Conservation (phyloP, 1,139 yeast species). For the Pichia sp. region DNA sequence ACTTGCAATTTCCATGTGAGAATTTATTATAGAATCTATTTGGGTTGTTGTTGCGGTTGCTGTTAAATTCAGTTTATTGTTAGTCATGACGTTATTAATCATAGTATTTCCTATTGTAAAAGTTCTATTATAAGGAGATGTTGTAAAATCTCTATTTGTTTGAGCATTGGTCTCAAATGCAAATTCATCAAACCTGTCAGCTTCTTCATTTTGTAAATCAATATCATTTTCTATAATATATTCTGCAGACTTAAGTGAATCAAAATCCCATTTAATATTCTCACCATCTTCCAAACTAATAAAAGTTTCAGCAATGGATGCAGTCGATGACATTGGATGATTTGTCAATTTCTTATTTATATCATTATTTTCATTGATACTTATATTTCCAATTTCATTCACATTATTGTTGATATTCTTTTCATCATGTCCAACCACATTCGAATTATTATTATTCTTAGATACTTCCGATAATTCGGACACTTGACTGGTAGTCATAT, state of each 20-base stretch:
- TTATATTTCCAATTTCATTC: too few relatives aligned
- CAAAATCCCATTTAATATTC: slow-evolving; percentile 78
- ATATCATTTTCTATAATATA: slow-evolving; percentile 61
- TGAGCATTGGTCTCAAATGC: slow-evolving; percentile 30
- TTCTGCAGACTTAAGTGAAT: slow-evolving; percentile 65
- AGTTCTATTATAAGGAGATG: slow-evolving; percentile 16
- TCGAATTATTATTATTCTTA: slow-evolving; percentile 25
- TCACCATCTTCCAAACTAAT: slow-evolving; percentile 14
- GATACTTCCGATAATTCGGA: slow-evolving; percentile 29
- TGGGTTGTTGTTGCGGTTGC: slow-evolving; percentile 12
- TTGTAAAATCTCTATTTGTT: slow-evolving; percentile 20
- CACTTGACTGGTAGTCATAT: slow-evolving; percentile 36
- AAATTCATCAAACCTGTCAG: slow-evolving; percentile 10
- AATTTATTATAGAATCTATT: slow-evolving; percentile 12
- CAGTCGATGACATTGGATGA: slow-evolving; percentile 2
- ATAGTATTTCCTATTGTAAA: slow-evolving; percentile 22
- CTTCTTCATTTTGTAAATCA: slow-evolving; percentile 26
- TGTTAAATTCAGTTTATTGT: slow-evolving; percentile 5
- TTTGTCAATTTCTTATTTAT: background rate
- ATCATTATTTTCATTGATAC: too few relatives aligned
- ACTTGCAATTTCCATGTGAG: slow-evolving; percentile 13
- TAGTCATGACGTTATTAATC: slow-evolving; percentile 7
- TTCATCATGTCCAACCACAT: too few relatives aligned
- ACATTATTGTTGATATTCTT: background rate
- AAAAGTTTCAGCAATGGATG: slow-evolving; percentile 8